phyloP scores from a whole-genome alignment of 164 flowering plant genomes.

The Vitis rotundifolia region DNA sequence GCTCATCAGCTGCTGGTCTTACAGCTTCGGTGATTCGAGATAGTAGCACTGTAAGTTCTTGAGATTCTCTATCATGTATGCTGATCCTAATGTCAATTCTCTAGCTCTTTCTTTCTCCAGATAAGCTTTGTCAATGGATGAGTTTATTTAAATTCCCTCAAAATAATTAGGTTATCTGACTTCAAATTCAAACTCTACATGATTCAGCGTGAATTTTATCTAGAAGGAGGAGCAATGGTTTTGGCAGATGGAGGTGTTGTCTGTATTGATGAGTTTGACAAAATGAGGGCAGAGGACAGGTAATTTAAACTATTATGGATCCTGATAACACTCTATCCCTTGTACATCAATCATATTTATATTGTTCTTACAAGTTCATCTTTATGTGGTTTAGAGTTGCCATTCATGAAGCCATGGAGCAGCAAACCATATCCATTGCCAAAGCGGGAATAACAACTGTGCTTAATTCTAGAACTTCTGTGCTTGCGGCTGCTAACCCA shows the following conservation, averaged over 20 bases:
- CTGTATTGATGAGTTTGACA: constrained; percentile 98
- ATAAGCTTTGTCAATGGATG: neutral
- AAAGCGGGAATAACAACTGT: constrained; percentile 99
- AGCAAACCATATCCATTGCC: constrained; percentile 98
- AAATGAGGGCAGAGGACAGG: constrained; percentile 99
- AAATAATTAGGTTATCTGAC: constrained; percentile 3
- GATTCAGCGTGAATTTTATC: constrained; percentile 92
- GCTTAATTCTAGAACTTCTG: constrained; percentile 96
- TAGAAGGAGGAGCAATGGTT: constrained; percentile 99
- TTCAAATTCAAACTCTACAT: neutral
- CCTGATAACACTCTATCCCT: neutral
- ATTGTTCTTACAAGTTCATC: neutral
- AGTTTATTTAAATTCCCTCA: neutral
- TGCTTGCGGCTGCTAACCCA: constrained; percentile 99
- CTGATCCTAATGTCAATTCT: neutral
- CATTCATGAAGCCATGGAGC: constrained; percentile 99
- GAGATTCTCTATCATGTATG: neutral
- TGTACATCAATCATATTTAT: neutral
- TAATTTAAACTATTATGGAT: constrained; percentile 14
- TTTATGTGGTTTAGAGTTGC: constrained; percentile 66
- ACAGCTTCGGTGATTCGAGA: constrained; percentile 98
- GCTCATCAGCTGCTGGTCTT: constrained; percentile 99
- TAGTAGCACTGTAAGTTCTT: constrained; percentile 75
- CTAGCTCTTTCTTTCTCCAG: neutral
- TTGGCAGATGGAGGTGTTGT: constrained; percentile 99